A percentile compares a stretch with the other conserved stretches of the same genome.
Conservation (phyloP, 192 early-diverging fungal genomes). For the Coemansia sp. region DNA sequence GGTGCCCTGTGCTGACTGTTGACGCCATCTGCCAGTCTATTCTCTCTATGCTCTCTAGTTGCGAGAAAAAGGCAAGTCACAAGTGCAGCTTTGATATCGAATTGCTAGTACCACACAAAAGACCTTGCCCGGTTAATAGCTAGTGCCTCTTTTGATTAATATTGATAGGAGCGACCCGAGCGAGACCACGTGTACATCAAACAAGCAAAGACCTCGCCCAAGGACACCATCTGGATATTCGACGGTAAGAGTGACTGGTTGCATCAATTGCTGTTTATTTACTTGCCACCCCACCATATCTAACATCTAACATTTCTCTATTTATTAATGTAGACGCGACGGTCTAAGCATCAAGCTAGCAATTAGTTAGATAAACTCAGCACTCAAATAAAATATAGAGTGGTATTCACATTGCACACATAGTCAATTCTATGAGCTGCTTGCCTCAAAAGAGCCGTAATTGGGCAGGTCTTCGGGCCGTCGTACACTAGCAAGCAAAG, state of each 20-base stretch:
- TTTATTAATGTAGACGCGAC: neutral
- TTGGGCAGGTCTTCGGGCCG: slow-evolving; percentile 10
- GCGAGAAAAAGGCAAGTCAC: slow-evolving; percentile 63
- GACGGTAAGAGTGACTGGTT: too few relatives aligned
- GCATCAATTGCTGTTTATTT: too few relatives aligned
- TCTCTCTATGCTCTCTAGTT: slow-evolving; percentile 87
- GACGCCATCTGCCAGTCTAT: slow-evolving; percentile 84
- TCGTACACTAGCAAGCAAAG: neutral
- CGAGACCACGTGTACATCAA: slow-evolving; percentile 33
- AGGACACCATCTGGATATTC: slow-evolving; percentile 46
- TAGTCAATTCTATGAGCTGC: neutral
- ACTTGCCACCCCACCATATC: neutral
- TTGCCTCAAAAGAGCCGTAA: slow-evolving; percentile 4
- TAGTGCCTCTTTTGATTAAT: neutral
- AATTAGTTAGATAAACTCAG: too few relatives aligned
- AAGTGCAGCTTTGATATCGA: neutral
- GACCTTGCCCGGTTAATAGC: neutral
- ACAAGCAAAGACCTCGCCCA: slow-evolving; percentile 37
- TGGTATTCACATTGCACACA: neutral
- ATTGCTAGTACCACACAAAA: neutral
- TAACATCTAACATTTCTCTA: neutral
- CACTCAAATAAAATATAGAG: neutral
- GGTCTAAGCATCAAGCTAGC: neutral
- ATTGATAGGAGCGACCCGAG: slow-evolving; percentile 23
- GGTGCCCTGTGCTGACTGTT: slow-evolving; percentile 90